phyloP scores from a whole-genome alignment of 2,329 filamentous ascomycete genomes.

The Scorias spongiosa region DNA sequence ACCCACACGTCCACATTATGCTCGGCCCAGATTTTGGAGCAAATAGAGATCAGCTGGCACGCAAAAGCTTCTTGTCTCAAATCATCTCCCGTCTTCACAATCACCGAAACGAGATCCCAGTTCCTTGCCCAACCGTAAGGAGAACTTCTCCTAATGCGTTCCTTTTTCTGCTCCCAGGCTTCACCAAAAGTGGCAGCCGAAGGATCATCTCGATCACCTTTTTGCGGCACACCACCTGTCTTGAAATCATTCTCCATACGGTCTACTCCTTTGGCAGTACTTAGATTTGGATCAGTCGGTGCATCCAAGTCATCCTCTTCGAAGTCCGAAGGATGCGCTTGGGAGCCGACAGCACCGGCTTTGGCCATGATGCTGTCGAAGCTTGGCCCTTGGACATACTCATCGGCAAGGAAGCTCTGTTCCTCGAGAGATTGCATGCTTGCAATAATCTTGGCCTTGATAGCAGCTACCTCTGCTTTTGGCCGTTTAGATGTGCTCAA shows the following conservation, averaged over 20 bases:
- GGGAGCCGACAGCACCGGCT: constrained; percentile 39
- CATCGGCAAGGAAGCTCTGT: constrained; percentile 65
- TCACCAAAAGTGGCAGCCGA: constrained; percentile 77
- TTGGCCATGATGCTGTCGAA: constrained; percentile 74
- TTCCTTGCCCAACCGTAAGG: constrained; percentile 84
- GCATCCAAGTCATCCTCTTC: constrained; percentile 34
- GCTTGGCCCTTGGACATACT: constrained; percentile 49
- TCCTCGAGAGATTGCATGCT: constrained; percentile 82
- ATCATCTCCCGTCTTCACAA: constrained; percentile 75
- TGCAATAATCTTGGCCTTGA: constrained; percentile 73
- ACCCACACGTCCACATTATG: constrained; percentile 69
- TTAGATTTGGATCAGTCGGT: constrained; percentile 31
- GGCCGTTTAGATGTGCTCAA: constrained; percentile 67
- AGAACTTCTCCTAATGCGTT: constrained; percentile 67
- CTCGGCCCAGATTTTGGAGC: constrained; percentile 67
- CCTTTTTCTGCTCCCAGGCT: constrained; percentile 71
- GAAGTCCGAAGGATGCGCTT: constrained; percentile 36
- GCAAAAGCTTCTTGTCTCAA: constrained; percentile 75
- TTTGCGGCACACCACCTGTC: constrained; percentile 66
- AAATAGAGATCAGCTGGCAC: constrained; percentile 69
- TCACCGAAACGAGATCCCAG: constrained; percentile 76
- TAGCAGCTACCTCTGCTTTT: constrained; percentile 65
- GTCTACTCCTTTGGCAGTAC: constrained; percentile 58
- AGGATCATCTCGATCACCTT: constrained; percentile 70
- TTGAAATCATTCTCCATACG: constrained; percentile 85